A percentile compares a stretch with the other conserved stretches of the same genome.
Conservation (phyloP, 1,284 basidiomycete genomes). For the Trichosporon sp. region DNA sequence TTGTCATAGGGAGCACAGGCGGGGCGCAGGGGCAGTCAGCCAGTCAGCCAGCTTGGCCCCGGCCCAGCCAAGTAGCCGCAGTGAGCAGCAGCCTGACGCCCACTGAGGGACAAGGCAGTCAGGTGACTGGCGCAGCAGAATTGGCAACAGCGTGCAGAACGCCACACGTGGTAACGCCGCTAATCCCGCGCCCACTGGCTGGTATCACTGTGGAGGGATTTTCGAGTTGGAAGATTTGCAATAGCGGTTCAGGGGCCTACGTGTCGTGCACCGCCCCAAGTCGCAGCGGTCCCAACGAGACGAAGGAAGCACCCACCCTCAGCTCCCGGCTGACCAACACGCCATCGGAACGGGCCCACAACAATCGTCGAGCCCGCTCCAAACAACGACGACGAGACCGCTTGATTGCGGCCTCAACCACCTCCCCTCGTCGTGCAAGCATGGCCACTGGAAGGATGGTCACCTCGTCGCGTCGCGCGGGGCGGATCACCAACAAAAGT, state of each 20-base stretch:
- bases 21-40: not conserved
- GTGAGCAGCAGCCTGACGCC: not conserved
- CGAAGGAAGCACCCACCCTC: constrained; percentile 2
- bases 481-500: constrained; percentile 80
- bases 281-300: constrained; percentile 2
- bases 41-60: not conserved
- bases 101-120: not conserved
- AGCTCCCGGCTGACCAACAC: constrained; percentile 8
- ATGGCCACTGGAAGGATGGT: constrained; percentile 30
- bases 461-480: constrained; percentile 42
- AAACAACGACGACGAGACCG: constrained; percentile 19
- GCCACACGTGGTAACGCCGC: not conserved
- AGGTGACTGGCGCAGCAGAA: not conserved
- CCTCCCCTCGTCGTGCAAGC: constrained; percentile 5
- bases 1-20: not conserved
- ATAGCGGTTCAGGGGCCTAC: constrained; percentile 5
- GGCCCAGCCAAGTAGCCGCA: not conserved
- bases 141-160: not conserved
- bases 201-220: not conserved
- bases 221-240: constrained; percentile 2
- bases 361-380: constrained; percentile 18
- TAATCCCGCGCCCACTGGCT: not conserved
- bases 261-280: constrained; percentile 6
- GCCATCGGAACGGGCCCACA: constrained; percentile 10
- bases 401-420: constrained; percentile 19